Percentiles rank a stretch among this genome's conserved stretches.
Evolutionary conservation across 2,329 filamentous ascomycete species (phyloP).

Genomic region (Ophioceras dolichostomum): DNA sequence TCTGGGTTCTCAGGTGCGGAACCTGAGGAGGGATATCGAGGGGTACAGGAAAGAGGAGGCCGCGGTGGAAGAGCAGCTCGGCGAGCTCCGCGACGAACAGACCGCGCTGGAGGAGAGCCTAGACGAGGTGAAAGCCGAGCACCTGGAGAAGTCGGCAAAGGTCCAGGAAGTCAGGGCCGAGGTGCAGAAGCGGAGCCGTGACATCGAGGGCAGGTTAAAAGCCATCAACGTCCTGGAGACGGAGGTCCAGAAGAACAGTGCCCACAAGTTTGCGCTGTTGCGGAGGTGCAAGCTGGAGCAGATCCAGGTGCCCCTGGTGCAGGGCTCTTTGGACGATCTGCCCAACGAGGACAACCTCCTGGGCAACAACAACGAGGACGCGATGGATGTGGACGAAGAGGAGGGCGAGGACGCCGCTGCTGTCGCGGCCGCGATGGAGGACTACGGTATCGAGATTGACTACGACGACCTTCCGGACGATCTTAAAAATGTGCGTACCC

Average conservation of each 20-base stretch:
- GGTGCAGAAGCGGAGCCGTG: constrained; percentile 71
- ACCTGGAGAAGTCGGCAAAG: constrained; percentile 58
- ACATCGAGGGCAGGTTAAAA: constrained; percentile 62
- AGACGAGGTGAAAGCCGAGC: constrained; percentile 53
- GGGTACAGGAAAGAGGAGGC: constrained; percentile 61
- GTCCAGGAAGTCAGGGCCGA: constrained; percentile 70
- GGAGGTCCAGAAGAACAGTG: constrained; percentile 73
- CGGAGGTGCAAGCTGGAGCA: constrained; percentile 90
- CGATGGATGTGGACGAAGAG: constrained; percentile 82
- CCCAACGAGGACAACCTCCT: constrained; percentile 77
- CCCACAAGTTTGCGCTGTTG: constrained; percentile 71
- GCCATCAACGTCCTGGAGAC: constrained; percentile 71
- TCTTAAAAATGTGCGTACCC: constrained; percentile 59
- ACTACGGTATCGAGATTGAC: constrained; percentile 85
- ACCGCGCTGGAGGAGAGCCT: constrained; percentile 63
- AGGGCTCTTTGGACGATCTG: constrained; percentile 70
- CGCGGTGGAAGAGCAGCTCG: constrained; percentile 60
- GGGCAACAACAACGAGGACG: constrained; percentile 67
- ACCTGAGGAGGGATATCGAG: constrained; percentile 56
- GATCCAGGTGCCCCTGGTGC: constrained; percentile 67
- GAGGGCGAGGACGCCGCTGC: constrained; percentile 46
- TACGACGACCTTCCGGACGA: constrained; percentile 76
- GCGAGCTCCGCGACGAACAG: constrained; percentile 62
- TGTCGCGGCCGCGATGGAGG: constrained; percentile 59
- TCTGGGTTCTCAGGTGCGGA: constrained; percentile 53